These are phyloP conservation scores for Amaranthus palmeri DNA, from an alignment of 148 eudicot species.

Conservation along the genomic window DNA sequence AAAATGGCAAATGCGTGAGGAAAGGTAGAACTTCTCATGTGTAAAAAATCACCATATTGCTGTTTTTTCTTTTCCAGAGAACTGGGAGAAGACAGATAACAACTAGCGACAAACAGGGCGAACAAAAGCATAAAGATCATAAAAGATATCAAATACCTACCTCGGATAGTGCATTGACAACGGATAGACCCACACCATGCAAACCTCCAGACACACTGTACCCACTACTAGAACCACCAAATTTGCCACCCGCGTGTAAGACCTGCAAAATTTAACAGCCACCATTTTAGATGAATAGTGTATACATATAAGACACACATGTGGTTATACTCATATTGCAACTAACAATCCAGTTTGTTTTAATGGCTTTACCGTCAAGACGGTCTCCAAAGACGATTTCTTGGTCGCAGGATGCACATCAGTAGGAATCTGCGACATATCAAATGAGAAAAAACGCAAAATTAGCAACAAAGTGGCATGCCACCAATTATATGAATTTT, in stretches of 20 bases:
- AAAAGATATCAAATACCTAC: slow-evolving; percentile 27
- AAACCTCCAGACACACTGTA: slow-evolving; percentile 97
- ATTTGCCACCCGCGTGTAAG: slow-evolving; percentile 95
- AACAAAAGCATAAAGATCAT: background rate
- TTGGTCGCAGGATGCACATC: slow-evolving; percentile 81
- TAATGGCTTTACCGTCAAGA: slow-evolving; percentile 64
- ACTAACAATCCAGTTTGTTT: background rate
- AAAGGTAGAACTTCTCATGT: slow-evolving; percentile 3
- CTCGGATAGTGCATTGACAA: slow-evolving; percentile 96
- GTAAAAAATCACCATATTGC: background rate
- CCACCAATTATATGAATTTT: background rate
- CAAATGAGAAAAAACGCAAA: background rate
- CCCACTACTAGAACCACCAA: slow-evolving; percentile 97
- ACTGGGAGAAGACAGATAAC: background rate
- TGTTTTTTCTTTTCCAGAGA: no score
- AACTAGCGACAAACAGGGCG: background rate
- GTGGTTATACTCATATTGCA: background rate
- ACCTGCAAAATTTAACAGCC: slow-evolving; percentile 53
- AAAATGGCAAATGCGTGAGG: background rate
- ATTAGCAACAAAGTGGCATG: background rate
- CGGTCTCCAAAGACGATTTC: slow-evolving; percentile 91
- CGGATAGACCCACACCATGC: slow-evolving; percentile 94
- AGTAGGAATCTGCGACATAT: slow-evolving; percentile 68
- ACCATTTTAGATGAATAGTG: background rate
- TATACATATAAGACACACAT: background rate